Evolutionary conservation across 345 rosid genomes (phyloP).

Genomic region (Aethionema arabicum): DNA sequence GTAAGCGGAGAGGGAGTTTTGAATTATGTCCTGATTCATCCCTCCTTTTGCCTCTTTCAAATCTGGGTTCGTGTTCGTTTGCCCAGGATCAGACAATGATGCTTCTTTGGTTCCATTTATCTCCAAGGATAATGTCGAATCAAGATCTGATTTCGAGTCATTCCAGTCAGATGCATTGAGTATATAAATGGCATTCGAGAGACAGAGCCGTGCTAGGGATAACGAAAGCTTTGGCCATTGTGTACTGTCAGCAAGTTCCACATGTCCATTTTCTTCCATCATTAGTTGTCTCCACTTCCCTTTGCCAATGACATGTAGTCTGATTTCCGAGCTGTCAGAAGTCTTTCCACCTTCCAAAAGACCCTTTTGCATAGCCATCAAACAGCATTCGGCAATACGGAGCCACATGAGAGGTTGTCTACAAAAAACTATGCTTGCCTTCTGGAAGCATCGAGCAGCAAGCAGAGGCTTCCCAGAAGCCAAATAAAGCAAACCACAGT

Average conservation of each 20-base stretch:
- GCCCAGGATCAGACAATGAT: slow-evolving; percentile 45
- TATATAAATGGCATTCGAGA: slow-evolving; percentile 70
- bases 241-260: slow-evolving; percentile 42
- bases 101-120: slow-evolving; percentile 50
- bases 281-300: slow-evolving; percentile 92
- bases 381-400: slow-evolving; percentile 91
- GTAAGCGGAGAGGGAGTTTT: slow-evolving; percentile 55
- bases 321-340: slow-evolving; percentile 56
- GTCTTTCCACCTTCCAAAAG: slow-evolving; percentile 43
- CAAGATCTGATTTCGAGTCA: slow-evolving; percentile 43
- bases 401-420: slow-evolving; percentile 84
- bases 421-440: slow-evolving; percentile 65
- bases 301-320: slow-evolving; percentile 68
- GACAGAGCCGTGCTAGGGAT: slow-evolving; percentile 77
- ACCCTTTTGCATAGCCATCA: slow-evolving; percentile 83
- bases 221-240: slow-evolving; percentile 71
- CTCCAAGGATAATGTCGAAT: slow-evolving; percentile 41
- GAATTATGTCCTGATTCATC: slow-evolving; percentile 61
- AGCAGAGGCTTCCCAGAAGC: slow-evolving; percentile 81
- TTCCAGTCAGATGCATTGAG: slow-evolving; percentile 49
- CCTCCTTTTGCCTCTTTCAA: slow-evolving; percentile 73
- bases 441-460: slow-evolving; percentile 89
- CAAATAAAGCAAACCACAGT: slow-evolving; percentile 80
- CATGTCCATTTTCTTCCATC: slow-evolving; percentile 52
- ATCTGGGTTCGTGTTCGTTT: slow-evolving; percentile 64